These are phyloP conservation scores for Starmerella tilneyi DNA, from an alignment of 805 yeast genomes.

Conservation along the genomic window DNA sequence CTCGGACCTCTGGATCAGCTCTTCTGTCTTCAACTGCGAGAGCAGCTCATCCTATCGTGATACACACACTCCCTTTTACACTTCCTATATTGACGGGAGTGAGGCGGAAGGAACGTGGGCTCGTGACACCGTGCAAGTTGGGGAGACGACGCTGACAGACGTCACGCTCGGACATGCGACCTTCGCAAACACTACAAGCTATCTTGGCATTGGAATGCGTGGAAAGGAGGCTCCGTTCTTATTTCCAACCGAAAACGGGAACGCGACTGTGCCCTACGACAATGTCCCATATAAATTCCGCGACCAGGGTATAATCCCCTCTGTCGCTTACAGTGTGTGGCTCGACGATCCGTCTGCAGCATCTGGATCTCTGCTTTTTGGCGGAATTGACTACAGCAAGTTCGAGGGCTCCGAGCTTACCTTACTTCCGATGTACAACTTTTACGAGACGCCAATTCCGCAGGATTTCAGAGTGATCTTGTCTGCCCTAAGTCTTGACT, in stretches of 20 bases:
- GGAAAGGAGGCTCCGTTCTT: conserved; percentile 6
- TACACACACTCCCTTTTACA: conserved; percentile 3
- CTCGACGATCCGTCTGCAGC: conserved; percentile 21
- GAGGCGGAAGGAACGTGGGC: conserved; percentile 43
- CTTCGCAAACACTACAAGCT: conserved; percentile 16
- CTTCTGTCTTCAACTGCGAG: conserved; percentile 20
- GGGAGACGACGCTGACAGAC: background rate
- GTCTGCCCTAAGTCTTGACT: conserved; percentile 2
- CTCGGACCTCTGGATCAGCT: conserved; percentile 11
- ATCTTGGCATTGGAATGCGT: background rate
- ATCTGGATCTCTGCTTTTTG: conserved; percentile 34
- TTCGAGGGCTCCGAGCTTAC: conserved; percentile 31
- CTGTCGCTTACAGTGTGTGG: conserved; percentile 38
- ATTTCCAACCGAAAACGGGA: conserved; percentile 20
- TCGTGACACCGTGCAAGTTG: conserved; percentile 37
- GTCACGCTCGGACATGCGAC: conserved; percentile 10
- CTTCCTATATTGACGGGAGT: conserved; percentile 10
- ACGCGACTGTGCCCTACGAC: conserved; percentile 21
- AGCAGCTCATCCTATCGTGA: conserved; percentile 16
- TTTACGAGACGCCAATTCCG: conserved; percentile 9
- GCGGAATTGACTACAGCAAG: conserved; percentile 37
- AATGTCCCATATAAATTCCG: conserved; percentile 23
- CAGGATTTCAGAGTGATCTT: conserved; percentile 13
- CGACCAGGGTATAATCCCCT: conserved; percentile 32
- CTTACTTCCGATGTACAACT: conserved; percentile 22